Base-by-base conservation (phyloP, 805 yeast species). In the Kazachstania viticola region DNA sequence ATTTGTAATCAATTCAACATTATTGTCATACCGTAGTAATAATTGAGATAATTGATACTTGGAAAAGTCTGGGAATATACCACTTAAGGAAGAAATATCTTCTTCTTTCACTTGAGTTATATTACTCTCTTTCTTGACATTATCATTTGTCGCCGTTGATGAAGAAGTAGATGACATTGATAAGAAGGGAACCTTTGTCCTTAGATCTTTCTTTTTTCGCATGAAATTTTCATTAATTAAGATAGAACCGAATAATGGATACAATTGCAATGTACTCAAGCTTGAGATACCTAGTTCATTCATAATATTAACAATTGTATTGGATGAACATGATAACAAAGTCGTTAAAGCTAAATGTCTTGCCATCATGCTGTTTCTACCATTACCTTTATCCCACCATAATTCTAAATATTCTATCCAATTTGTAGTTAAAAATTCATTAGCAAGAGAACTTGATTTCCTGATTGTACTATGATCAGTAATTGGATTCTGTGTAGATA, bases 1-100 rank as follows among this genome's bases (percentile, higher is more conserved):
- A 19, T 8, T 19, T 19, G 80, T 77, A 0, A 73, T 72, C 21
- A 46, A 35, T 38, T 79, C 88, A 1, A 76, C 71, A 33, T 71
- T 60, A 27, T 67, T 56, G 27, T 65, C 60, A 42, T 73, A 56
- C 21, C 66, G 60, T 16, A 55, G 47, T 11, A 83, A 52, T 3
- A 82, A 44, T 2, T 61, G 58, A n/a, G 55, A 56, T 0, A 76
- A 67, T 46, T 72, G 67, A 1, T 59, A 53, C 3, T 51, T 46
- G 0, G 69, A 56, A 22, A 83, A 49, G 25, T 67, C 67, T 0
- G 95, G 95, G 49, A 84, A 81, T 38, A 85, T 49, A 21, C 75
- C 82, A n/a, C 50, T 36, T 27, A 69, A 44, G 17, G 58, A 56
- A 13, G 52, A 46, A 2, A 78, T 60, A 27, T 65, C 60, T 3